Conservation (phyloP, 2,329 filamentous ascomycete genomes). For the Fusarium pininemorale region DNA sequence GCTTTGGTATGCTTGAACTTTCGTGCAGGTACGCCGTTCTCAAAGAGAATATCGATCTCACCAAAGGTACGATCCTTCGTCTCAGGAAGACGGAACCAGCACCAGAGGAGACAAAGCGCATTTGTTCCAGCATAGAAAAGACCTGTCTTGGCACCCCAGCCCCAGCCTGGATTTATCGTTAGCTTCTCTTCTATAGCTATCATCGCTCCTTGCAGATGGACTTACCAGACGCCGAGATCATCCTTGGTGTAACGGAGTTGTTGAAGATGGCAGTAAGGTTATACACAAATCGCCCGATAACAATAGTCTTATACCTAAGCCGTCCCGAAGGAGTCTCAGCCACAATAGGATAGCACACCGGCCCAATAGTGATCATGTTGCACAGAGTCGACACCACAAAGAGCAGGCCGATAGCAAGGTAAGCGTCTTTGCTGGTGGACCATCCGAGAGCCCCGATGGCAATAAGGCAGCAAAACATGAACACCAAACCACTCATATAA, state of each 20-base stretch:
- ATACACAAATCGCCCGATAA: constrained; percentile 54
- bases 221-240: constrained; percentile 26
- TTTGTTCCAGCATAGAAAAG: constrained; percentile 46
- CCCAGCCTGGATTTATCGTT: background rate
- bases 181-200: background rate
- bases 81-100: constrained; percentile 44
- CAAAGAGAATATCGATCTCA: constrained; percentile 42
- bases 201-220: background rate
- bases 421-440: background rate
- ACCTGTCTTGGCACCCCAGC: constrained; percentile 52
- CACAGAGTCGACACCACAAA: constrained; percentile 44
- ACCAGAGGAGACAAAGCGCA: constrained; percentile 51
- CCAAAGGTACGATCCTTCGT: constrained; percentile 44
- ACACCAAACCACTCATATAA: constrained; percentile 50
- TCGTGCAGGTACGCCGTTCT: constrained; percentile 33
- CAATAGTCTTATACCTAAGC: constrained; percentile 57
- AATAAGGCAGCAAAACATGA: constrained; percentile 52
- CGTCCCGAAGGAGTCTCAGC: constrained; percentile 54
- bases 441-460: constrained; percentile 24
- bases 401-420: constrained; percentile 35
- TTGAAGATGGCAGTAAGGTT: constrained; percentile 54
- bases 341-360: constrained; percentile 51
- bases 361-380: constrained; percentile 49
- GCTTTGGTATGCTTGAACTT: constrained; percentile 44
- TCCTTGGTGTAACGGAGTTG: constrained; percentile 50